Percentiles rank a stretch among this genome's conserved stretches.
These are phyloP conservation scores for Curvularia spicifera DNA, from an alignment of 2,329 filamentous ascomycete genomes.

Conservation along the genomic window DNA sequence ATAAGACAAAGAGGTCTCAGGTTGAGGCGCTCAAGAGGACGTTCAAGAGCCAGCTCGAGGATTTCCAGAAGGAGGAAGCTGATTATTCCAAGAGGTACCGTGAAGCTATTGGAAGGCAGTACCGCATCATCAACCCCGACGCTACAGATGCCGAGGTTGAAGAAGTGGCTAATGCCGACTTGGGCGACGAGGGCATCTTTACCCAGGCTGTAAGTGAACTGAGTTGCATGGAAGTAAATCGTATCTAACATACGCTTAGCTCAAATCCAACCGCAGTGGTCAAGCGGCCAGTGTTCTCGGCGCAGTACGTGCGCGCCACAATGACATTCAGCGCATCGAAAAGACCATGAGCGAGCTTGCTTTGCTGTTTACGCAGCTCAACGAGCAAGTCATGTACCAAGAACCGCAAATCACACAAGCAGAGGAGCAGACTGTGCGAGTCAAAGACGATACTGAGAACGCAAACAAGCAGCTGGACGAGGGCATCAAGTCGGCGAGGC, in stretches of 20 bases:
- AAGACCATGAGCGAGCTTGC: conserved; percentile 74
- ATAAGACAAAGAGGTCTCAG: conserved; percentile 72
- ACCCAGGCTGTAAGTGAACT: conserved; percentile 72
- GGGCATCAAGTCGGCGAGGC: conserved; percentile 70
- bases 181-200: conserved; percentile 81
- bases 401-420: conserved; percentile 67
- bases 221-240: background rate
- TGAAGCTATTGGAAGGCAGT: conserved; percentile 80
- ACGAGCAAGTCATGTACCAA: conserved; percentile 75
- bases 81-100: conserved; percentile 74
- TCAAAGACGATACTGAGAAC: conserved; percentile 69
- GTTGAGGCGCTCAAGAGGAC: conserved; percentile 72
- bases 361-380: conserved; percentile 74
- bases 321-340: conserved; percentile 82
- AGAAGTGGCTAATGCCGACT: conserved; percentile 72
- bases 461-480: conserved; percentile 73
- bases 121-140: conserved; percentile 80
- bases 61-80: conserved; percentile 74
- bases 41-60: conserved; percentile 74
- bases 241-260: conserved; percentile 54
- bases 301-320: conserved; percentile 80
- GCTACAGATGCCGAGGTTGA: conserved; percentile 75
- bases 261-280: conserved; percentile 75
- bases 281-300: conserved; percentile 76
- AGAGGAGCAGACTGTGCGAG: conserved; percentile 70